Evolutionary conservation across 2,329 filamentous ascomycete genomes (phyloP), one percentile per base, ranked within the genome.

Genomic region (Monilinia fructigena): DNA sequence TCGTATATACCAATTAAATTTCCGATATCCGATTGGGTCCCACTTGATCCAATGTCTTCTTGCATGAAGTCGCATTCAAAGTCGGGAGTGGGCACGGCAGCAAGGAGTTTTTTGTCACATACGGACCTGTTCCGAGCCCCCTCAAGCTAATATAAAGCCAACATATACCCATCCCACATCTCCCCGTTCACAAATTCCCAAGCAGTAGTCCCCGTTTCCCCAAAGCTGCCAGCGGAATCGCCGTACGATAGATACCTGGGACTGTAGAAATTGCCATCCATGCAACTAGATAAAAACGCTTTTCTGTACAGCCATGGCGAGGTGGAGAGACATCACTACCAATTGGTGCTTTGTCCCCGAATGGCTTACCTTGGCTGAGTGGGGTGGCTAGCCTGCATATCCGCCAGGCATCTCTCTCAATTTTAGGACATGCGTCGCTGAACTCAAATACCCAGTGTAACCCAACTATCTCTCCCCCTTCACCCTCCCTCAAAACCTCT

Each of bases 281-380:
- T 61, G 58, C 31, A 50, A 11, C 14, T 20, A 14, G 16, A 35
- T 14, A 50, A 20, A 50, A 48, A 42, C 56, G 26, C 38, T n/a
- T 1, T n/a, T 28, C 28, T 14, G 14, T 60, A 14, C 23, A 28
- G 50, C 28, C n/a, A 38, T 18, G 11, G 56, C 18, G 56, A 35
- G 56, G 56, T 61, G 58, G 28, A 26, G 16, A 61, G 58, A 26
- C 31, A 61, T 61, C 58, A 61, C n/a, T 61, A 40, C 28, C 50
- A 61, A 50, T 20, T 4, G 6, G 45, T 61, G 50, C n/a, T 26
- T 61, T 35, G n/a, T 4, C 18, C 16, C 58, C 45, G 45, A 61
- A n/a, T 16, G 26, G 58, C 31, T 26, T 48, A 50, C 28, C 58
- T 18, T 35, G 20, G 14, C 20, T 26, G 28, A 40, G 58, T 61